These are phyloP conservation scores for Skeletonema costatum DNA, from an alignment of 108 stramenopile species.

Conservation along the genomic window DNA sequence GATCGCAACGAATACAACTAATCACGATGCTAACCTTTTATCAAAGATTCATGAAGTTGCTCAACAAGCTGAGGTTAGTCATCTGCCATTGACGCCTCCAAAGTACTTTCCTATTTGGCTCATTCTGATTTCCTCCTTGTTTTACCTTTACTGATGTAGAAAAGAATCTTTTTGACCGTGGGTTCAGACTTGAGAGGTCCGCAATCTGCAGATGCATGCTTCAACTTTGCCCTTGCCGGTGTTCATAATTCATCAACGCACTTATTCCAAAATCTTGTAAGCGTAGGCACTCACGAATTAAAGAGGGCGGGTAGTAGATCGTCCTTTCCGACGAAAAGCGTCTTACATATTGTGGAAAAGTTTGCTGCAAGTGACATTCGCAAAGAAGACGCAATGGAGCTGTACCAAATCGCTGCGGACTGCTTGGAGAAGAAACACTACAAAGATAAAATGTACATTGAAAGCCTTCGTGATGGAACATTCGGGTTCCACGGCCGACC, in stretches of 20 bases:
- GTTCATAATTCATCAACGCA: background rate
- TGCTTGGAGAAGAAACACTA: constrained; percentile 34
- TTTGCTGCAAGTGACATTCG: constrained; percentile 41
- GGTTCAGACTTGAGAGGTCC: constrained; percentile 39
- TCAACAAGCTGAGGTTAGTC: constrained; percentile 41
- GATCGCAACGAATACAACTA: constrained; percentile 20
- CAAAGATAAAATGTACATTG: constrained; percentile 16
- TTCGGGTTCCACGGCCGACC: constrained; percentile 31
- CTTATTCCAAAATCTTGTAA: constrained; percentile 29
- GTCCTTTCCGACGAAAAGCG: constrained; percentile 31
- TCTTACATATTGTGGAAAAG: constrained; percentile 51
- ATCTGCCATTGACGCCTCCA: background rate
- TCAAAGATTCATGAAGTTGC: constrained; percentile 29
- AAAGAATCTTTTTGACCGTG: constrained; percentile 24
- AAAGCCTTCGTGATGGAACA: constrained; percentile 26
- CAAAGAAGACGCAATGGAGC: constrained; percentile 14
- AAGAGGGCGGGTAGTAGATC: constrained; percentile 24
- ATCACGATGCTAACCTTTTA: background rate
- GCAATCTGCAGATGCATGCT: constrained; percentile 42
- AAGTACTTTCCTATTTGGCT: background rate
- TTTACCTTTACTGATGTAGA: constrained; percentile 8
- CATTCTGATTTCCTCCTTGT: background rate
- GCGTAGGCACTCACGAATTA: constrained; percentile 40
- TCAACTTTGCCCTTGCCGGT: constrained; percentile 41
- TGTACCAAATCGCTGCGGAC: constrained; percentile 35